These are phyloP conservation scores for Hyphopichia fennica DNA, from an alignment of 1,139 yeast genomes.

Conservation along the genomic window DNA sequence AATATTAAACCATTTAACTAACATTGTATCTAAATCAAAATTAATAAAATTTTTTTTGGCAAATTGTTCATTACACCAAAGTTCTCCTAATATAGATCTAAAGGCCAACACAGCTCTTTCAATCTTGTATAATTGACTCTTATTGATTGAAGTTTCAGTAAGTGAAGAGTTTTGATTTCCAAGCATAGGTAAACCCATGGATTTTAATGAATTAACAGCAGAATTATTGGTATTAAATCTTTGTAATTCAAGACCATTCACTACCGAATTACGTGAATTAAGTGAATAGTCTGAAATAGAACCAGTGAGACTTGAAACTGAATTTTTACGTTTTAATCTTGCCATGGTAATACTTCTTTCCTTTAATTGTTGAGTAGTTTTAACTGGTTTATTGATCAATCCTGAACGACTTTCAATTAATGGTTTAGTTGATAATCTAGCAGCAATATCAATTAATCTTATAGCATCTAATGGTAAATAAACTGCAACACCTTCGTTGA, in stretches of 20 bases:
- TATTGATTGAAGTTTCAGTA: constrained; percentile 13
- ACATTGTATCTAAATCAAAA: constrained; percentile 23
- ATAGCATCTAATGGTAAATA: constrained; percentile 65
- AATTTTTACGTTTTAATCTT: constrained; percentile 24
- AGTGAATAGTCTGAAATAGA: constrained; percentile 19
- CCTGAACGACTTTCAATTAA: constrained; percentile 25
- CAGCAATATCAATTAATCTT: constrained; percentile 59
- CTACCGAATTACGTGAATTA: constrained; percentile 41
- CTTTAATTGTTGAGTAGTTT: constrained; percentile 35
- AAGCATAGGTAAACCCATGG: constrained; percentile 42
- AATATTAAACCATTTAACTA: constrained; percentile 39
- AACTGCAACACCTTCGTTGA: constrained; percentile 65
- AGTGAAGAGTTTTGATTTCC: constrained; percentile 43
- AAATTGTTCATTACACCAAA: constrained; percentile 43
- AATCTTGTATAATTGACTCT: constrained; percentile 40
- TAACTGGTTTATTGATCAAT: constrained; percentile 10
- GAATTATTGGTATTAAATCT: constrained; percentile 47
- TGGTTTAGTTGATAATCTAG: constrained; percentile 47
- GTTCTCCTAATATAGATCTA: constrained; percentile 49
- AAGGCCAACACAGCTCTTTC: constrained; percentile 49
- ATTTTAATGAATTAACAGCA: constrained; percentile 35
- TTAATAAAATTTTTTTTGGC: constrained; percentile 28
- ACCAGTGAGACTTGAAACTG: constrained; percentile 13
- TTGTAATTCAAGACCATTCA: constrained; percentile 53
- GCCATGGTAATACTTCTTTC: constrained; percentile 45